Percentiles rank a stretch among this genome's conserved stretches.
Conservation (phyloP, 2,329 filamentous ascomycete species). For the Sporothrix globosa region DNA sequence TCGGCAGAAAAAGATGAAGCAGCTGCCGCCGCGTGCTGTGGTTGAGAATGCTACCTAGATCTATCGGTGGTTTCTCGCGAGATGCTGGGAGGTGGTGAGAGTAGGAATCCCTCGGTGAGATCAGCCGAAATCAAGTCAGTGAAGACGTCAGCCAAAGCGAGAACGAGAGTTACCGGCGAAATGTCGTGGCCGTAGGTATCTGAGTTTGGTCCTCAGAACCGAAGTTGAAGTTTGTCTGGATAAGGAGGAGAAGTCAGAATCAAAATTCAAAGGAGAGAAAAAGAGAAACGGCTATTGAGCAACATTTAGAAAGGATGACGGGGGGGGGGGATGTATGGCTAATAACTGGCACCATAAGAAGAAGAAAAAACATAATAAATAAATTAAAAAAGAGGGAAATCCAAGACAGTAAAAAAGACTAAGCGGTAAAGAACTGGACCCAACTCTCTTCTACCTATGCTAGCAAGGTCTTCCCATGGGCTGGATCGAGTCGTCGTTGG, state of each 20-base stretch:
- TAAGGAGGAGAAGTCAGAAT: background rate
- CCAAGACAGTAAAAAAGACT: background rate
- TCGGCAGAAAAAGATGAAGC: background rate
- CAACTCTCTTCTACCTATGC: background rate
- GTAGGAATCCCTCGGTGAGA: background rate
- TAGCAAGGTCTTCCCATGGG: constrained; percentile 25
- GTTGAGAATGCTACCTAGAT: background rate
- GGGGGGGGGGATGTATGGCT: constrained; percentile 9
- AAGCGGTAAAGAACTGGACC: background rate
- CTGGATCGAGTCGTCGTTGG: constrained; percentile 8
- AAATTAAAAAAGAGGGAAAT: background rate
- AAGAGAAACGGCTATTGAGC: background rate
- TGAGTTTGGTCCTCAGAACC: background rate
- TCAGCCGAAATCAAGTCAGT: background rate
- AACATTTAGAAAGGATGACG: background rate
- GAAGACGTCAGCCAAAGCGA: constrained; percentile 12
- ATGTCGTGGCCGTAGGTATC: constrained; percentile 2
- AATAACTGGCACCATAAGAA: constrained; percentile 8
- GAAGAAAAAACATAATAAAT: background rate
- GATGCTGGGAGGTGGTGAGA: background rate
- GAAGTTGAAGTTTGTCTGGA: constrained; percentile 1
- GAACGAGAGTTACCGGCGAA: background rate
- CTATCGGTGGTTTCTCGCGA: background rate
- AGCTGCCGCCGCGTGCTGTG: constrained; percentile 20
- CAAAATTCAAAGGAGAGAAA: background rate